These are phyloP conservation scores for Candida hungchunana DNA, from an alignment of 805 yeast species.

Conservation along the genomic window DNA sequence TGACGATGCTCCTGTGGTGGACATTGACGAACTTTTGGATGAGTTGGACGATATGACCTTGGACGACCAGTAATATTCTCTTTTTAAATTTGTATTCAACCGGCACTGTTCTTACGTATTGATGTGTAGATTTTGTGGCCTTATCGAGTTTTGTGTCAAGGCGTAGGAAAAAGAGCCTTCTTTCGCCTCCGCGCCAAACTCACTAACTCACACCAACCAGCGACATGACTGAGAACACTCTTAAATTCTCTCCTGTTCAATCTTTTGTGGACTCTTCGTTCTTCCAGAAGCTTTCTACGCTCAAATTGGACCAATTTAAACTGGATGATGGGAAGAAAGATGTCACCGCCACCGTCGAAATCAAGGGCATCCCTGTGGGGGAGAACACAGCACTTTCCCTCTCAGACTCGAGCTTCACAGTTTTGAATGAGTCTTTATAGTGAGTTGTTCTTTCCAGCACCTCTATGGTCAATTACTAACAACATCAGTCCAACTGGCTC, in stretches of 20 bases:
- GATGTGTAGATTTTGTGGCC: not conserved
- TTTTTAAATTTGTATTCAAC: not conserved
- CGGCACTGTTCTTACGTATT: too few relatives aligned
- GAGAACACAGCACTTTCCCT: conserved; percentile 29
- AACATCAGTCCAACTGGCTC: conserved; percentile 19
- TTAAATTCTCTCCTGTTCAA: conserved; percentile 42
- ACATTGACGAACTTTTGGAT: conserved; percentile 87
- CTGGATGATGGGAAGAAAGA: conserved; percentile 35
- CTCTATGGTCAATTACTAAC: conserved; percentile 1
- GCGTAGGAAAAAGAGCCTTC: too few relatives aligned
- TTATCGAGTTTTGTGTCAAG: too few relatives aligned
- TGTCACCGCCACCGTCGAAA: conserved; percentile 27
- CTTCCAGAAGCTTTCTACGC: conserved; percentile 66
- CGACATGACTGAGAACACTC: conserved; percentile 4
- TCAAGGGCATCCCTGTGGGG: conserved; percentile 27
- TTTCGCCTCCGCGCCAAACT: not conserved
- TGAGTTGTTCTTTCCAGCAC: conserved; percentile 1
- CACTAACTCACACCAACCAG: not conserved
- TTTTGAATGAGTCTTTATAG: conserved; percentile 12
- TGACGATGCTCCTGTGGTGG: conserved; percentile 77
- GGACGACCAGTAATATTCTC: conserved; percentile 39
- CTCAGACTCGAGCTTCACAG: conserved; percentile 29
- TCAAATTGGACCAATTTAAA: conserved; percentile 71
- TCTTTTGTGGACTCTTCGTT: conserved; percentile 86
- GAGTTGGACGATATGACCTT: conserved; percentile 92